Conservation (phyloP, 805 yeast genomes). For the Metschnikowia reukaufii region DNA sequence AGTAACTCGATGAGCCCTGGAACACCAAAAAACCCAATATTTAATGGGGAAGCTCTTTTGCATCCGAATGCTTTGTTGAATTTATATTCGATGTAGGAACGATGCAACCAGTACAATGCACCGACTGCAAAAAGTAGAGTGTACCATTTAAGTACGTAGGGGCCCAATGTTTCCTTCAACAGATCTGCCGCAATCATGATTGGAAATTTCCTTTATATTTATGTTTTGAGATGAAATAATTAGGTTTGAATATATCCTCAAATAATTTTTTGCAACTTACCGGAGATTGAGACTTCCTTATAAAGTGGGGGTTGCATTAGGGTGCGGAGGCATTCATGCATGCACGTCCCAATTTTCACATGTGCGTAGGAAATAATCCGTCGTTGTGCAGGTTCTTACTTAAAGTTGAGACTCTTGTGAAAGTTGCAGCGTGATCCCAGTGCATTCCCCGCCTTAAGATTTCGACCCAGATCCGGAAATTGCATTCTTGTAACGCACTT, state of each 20-base stretch:
- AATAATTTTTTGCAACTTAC: neutral
- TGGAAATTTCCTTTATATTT: neutral
- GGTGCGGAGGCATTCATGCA: slow-evolving; percentile 9
- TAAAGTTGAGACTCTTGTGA: slow-evolving; percentile 4
- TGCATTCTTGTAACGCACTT: slow-evolving; percentile 18
- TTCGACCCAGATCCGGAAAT: slow-evolving; percentile 6
- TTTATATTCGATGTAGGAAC: slow-evolving; percentile 11
- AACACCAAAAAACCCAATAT: slow-evolving; percentile 12
- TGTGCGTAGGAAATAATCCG: neutral
- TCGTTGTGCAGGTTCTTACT: neutral
- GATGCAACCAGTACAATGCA: slow-evolving; percentile 14
- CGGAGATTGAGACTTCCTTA: slow-evolving; percentile 1
- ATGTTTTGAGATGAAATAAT: neutral
- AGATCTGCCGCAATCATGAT: slow-evolving; percentile 1
- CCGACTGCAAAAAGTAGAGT: slow-evolving; percentile 11
- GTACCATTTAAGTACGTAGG: slow-evolving; percentile 14
- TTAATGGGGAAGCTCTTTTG: slow-evolving; percentile 6
- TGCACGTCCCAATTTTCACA: slow-evolving; percentile 8
- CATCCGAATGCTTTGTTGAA: slow-evolving; percentile 17
- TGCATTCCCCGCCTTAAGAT: slow-evolving; percentile 3
- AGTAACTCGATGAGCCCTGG: slow-evolving; percentile 10
- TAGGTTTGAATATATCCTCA: neutral
- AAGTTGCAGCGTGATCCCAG: neutral
- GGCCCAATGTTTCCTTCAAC: slow-evolving; percentile 3
- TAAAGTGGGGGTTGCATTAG: neutral